A percentile compares a stretch with the other conserved stretches of the same genome.
Evolutionary conservation across 768 basidiomycete genomes (phyloP).

Genomic region (Sporobolomyces pararoseus): DNA sequence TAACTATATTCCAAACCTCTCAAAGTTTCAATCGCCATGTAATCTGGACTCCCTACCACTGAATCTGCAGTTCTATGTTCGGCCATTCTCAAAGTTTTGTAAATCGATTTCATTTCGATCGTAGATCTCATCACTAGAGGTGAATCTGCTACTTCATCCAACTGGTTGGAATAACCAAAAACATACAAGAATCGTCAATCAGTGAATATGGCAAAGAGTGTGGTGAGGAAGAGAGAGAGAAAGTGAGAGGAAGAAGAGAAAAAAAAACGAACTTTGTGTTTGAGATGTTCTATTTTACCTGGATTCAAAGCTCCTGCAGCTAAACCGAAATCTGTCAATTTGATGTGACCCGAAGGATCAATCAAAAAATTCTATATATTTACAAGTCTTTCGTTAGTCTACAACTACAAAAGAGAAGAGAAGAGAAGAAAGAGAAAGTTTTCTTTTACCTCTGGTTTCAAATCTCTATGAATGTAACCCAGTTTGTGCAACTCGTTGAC

Average conservation of each 20-base stretch:
- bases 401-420: not conserved
- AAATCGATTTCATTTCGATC: slow-evolving; percentile 87
- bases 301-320: slow-evolving; percentile 96
- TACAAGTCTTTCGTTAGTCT: not conserved
- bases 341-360: slow-evolving; percentile 92
- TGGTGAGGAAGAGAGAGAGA: not conserved
- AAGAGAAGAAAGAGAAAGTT: slow-evolving; percentile 2
- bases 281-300: slow-evolving; percentile 86
- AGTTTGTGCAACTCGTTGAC: slow-evolving; percentile 93
- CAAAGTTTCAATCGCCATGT: slow-evolving; percentile 80
- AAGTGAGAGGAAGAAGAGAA: not conserved
- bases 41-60: slow-evolving; percentile 95
- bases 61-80: slow-evolving; percentile 94
- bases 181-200: no score
- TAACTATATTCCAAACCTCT: slow-evolving; percentile 91
- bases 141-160: slow-evolving; percentile 94
- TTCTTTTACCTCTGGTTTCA: slow-evolving; percentile 82
- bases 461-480: slow-evolving; percentile 95
- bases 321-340: slow-evolving; percentile 93
- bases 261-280: slow-evolving; percentile 62
- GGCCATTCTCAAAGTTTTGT: slow-evolving; percentile 82
- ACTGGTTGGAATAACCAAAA: slow-evolving; percentile 56
- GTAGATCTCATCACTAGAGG: slow-evolving; percentile 85
- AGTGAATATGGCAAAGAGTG: not conserved
- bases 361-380: slow-evolving; percentile 94